These are phyloP conservation scores for Bretziella fagacearum DNA, from an alignment of 2,329 filamentous ascomycete species.

Conservation along the genomic window DNA sequence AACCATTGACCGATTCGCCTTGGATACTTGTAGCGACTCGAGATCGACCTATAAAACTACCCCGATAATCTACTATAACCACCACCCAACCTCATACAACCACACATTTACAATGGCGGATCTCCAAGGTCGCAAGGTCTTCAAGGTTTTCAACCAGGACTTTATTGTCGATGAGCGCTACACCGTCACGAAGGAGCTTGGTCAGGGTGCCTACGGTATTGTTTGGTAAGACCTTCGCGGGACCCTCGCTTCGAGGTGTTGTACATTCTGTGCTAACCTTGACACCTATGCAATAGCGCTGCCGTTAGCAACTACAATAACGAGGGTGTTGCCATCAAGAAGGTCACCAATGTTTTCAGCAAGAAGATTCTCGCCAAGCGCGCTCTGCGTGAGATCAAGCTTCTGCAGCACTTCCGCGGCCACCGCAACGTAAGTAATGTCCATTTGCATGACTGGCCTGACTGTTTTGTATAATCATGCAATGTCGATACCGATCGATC, in stretches of 20 bases:
- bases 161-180: conserved; percentile 97
- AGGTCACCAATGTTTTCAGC: conserved; percentile 99
- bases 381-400: conserved; percentile 93
- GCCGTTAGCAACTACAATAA: conserved; percentile 79
- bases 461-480: too few relatives aligned
- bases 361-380: conserved; percentile 99
- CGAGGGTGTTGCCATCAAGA: conserved; percentile 96
- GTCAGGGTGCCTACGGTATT: conserved; percentile 95
- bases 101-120: conserved; percentile 23
- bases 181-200: conserved; percentile 95
- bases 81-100: neutral
- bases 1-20: too few relatives aligned
- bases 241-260: neutral
- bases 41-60: conserved; percentile 2
- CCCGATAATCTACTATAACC: neutral
- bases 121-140: conserved; percentile 57
- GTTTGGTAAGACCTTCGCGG: conserved; percentile 57
- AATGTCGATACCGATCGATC: too few relatives aligned
- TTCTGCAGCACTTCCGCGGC: conserved; percentile 90
- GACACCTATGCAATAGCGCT: conserved; percentile 39
- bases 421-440: conserved; percentile 55
- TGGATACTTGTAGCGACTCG: too few relatives aligned
- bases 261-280: conserved; percentile 2
- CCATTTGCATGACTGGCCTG: neutral
- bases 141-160: conserved; percentile 99